These are phyloP conservation scores for Manihot esculenta DNA, from an alignment of 441 rosid genomes.

Conservation along the genomic window DNA sequence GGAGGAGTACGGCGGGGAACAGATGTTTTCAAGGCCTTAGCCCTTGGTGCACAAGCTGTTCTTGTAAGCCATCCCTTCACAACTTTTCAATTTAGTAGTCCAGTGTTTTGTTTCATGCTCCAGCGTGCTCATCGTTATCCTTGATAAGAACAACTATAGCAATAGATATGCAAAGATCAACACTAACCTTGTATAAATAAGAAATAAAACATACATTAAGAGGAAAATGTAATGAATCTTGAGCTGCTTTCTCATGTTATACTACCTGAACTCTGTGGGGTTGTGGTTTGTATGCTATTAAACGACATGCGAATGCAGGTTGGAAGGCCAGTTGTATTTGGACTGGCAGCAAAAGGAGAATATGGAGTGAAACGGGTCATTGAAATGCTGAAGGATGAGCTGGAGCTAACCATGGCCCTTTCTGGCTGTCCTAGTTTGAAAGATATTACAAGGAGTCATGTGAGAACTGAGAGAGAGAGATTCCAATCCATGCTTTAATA, in stretches of 20 bases:
- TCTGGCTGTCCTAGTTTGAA: constrained; percentile 62
- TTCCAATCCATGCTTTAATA: constrained; percentile 44
- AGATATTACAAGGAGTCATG: constrained; percentile 61
- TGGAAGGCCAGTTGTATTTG: constrained; percentile 75
- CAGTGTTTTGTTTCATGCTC: neutral
- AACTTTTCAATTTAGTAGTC: neutral
- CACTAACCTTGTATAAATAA: neutral
- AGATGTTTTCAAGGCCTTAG: constrained; percentile 85
- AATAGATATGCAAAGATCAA: neutral
- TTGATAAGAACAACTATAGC: neutral
- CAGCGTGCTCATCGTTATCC: neutral
- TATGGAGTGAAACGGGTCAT: constrained; percentile 58
- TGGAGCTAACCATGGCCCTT: constrained; percentile 76
- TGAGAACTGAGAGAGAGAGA: constrained; percentile 26
- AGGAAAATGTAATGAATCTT: neutral
- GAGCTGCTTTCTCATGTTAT: neutral
- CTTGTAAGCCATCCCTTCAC: constrained; percentile 45
- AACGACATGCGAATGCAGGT: constrained; percentile 39
- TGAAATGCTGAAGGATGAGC: constrained; percentile 72
- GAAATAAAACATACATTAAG: neutral
- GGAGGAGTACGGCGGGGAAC: constrained; percentile 91
- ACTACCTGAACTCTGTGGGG: neutral
- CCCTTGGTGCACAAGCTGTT: constrained; percentile 84
- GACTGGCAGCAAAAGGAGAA: constrained; percentile 82
- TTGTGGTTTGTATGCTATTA: neutral